These are phyloP conservation scores for Mycothermus thermophilus DNA, from an alignment of 495 filamentous ascomycete genomes.

Conservation along the genomic window DNA sequence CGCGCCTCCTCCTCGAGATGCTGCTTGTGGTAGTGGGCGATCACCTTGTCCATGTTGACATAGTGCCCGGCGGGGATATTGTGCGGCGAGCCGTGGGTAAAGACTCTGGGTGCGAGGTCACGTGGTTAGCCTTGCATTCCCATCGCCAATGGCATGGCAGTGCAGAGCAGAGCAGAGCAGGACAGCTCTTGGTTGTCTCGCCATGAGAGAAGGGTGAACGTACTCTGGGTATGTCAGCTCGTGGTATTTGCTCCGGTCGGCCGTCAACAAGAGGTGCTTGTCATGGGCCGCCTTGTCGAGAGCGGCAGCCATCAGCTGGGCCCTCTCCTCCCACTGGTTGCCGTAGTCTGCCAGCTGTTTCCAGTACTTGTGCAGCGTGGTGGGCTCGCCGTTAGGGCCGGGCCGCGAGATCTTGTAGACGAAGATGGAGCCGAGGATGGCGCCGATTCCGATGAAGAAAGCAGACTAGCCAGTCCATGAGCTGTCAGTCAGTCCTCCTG, in stretches of 20 bases:
- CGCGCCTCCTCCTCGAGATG: conserved; percentile 33
- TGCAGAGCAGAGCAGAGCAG: neutral
- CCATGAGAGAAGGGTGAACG: conserved; percentile 9
- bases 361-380: conserved; percentile 21
- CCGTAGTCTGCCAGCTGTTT: conserved; percentile 22
- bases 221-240: conserved; percentile 38
- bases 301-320: conserved; percentile 24
- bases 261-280: conserved; percentile 28
- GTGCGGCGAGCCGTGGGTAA: conserved; percentile 27
- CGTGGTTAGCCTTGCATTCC: conserved; percentile 16
- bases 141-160: conserved; percentile 5
- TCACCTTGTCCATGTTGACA: conserved; percentile 30
- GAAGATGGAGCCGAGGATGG: conserved; percentile 19
- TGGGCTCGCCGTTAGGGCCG: conserved; percentile 29
- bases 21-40: conserved; percentile 34
- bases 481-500: too few species aligned
- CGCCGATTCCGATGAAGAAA: conserved; percentile 26
- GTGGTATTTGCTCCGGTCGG: conserved; percentile 19
- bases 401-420: conserved; percentile 30
- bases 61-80: conserved; percentile 34
- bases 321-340: conserved; percentile 27
- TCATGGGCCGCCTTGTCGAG: conserved; percentile 37
- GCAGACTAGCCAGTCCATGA: conserved; percentile 16
- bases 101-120: conserved; percentile 29
- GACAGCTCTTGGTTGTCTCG: neutral